Percentiles rank a stretch among this genome's conserved stretches.
These are phyloP conservation scores for Trametes sanguinea DNA, from an alignment of 768 basidiomycete species.

Conservation along the genomic window DNA sequence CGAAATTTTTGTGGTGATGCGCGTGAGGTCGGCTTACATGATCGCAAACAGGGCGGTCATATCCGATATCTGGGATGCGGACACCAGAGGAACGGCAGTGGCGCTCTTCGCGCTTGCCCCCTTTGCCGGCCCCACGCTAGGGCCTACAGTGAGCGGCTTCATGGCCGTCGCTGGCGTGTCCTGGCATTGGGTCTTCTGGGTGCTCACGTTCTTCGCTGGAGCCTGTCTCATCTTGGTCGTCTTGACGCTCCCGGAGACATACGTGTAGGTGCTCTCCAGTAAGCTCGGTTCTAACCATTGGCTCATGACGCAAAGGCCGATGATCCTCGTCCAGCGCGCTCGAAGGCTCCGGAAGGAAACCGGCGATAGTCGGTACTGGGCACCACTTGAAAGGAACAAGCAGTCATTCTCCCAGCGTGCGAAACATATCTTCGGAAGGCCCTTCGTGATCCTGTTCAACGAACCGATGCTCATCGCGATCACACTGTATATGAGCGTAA, in stretches of 20 bases:
- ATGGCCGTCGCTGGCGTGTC: conserved; percentile 44
- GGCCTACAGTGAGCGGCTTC: conserved; percentile 37
- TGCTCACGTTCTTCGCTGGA: conserved; percentile 59
- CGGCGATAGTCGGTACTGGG: conserved; percentile 52
- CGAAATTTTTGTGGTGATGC: conserved; percentile 34
- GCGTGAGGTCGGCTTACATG: no score
- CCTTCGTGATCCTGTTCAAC: conserved; percentile 62
- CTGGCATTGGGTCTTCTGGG: conserved; percentile 74
- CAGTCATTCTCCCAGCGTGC: conserved; percentile 44
- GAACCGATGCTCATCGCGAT: conserved; percentile 71
- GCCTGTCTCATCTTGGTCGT: conserved; percentile 50
- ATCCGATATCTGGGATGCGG: conserved; percentile 58
- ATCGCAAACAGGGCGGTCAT: conserved; percentile 27
- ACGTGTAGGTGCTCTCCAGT: conserved; percentile 24
- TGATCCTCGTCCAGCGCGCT: conserved; percentile 45
- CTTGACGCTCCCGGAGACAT: conserved; percentile 72
- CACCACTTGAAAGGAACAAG: conserved; percentile 50
- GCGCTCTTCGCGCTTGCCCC: conserved; percentile 50
- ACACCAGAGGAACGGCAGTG: conserved; percentile 62
- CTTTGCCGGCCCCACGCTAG: conserved; percentile 62
- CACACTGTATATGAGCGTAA: conserved; percentile 61
- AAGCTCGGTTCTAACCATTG: no score
- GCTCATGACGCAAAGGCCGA: no score
- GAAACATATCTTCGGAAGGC: conserved; percentile 54
- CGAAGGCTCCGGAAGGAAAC: conserved; percentile 51